Evolutionary conservation across 2,329 filamentous ascomycete genomes (phyloP).

Genomic region (Beauveria australis): DNA sequence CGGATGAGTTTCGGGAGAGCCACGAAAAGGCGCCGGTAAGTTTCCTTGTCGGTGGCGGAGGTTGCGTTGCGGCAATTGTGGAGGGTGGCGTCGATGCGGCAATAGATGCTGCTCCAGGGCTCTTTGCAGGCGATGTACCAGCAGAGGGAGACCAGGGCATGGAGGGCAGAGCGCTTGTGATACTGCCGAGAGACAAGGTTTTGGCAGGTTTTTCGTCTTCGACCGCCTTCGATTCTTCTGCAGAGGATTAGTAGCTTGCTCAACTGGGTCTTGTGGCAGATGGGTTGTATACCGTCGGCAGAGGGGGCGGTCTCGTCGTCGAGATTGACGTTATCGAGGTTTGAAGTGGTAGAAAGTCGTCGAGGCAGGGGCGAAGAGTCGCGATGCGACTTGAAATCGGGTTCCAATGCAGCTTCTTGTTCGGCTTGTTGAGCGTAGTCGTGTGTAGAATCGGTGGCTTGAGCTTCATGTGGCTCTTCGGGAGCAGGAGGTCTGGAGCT

Average conservation of each 20-base stretch:
- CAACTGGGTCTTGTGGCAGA: not conserved
- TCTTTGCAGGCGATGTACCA: slow-evolving; percentile 37
- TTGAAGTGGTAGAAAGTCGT: slow-evolving; percentile 38
- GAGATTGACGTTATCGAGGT: slow-evolving; percentile 57
- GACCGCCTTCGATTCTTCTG: slow-evolving; percentile 8
- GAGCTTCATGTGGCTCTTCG: slow-evolving; percentile 10
- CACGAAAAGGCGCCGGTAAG: slow-evolving; percentile 83
- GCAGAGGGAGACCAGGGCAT: slow-evolving; percentile 62
- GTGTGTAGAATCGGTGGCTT: not conserved
- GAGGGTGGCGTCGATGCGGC: slow-evolving; percentile 27
- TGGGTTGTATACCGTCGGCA: slow-evolving; percentile 22
- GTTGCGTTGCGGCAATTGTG: slow-evolving; percentile 15
- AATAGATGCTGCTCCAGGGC: slow-evolving; percentile 26
- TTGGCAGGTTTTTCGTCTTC: slow-evolving; percentile 38
- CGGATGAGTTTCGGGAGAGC: slow-evolving; percentile 61
- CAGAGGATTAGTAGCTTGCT: not conserved
- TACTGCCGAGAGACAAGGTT: slow-evolving; percentile 57
- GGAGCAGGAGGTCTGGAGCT: slow-evolving; percentile 6
- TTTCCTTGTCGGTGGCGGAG: slow-evolving; percentile 50
- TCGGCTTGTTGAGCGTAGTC: not conserved
- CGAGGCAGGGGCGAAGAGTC: slow-evolving; percentile 33
- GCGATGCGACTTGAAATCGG: slow-evolving; percentile 17
- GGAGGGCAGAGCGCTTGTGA: slow-evolving; percentile 63
- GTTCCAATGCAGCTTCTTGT: not conserved
- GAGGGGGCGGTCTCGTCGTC: slow-evolving; percentile 44